Evolutionary conservation across 805 yeast genomes (phyloP), one percentile per base, ranked within the genome.

Genomic region (Candida sithepensis): DNA sequence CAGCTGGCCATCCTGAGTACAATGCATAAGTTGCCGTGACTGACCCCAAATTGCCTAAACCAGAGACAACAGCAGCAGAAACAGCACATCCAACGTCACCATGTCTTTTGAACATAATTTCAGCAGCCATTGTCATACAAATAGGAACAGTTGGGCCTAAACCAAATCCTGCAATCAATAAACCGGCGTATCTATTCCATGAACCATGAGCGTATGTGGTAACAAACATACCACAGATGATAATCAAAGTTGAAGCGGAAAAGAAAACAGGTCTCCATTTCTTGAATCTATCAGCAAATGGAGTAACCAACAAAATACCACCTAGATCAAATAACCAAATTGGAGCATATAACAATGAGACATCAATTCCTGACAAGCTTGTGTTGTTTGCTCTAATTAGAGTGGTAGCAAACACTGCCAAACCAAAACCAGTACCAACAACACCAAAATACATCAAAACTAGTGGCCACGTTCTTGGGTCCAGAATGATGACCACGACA

Each of bases 101-200:
- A 60, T 88, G 84, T 41, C 77, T 71, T 10, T 77, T 73, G 6
- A 75, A 77, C 70, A 88, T 84, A 42, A 86, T 84, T 58, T 85
- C 91, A 0, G 91, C 81, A 0, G 90, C 67, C 85, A 87, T 79
- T 1, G 96, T 78, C 96, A 88, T 88, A 58, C 83, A 76, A 34
- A 85, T 88, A 23, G 96, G 96, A 13, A 88, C 95, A 0, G 96
- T 88, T 19, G 96, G 94, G 10, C 96, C 96, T 43, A 88, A 73
- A 0, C 96, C 96, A 55, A 83, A 85, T 0, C 96, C 96, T 6
- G 88, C 82, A 60, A 88, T 81, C 51, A 88, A 72, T 45, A 88
- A 71, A 0, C 96, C 96, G 7, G 81, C 95, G 63, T 87, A 88
- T 56, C 79, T 77, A 48, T 78, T 74, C 96, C 96, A 88, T 23